Percentiles rank a stretch among this genome's conserved stretches.
Evolutionary conservation across 805 yeast species (phyloP).

Genomic region (Starmerella kuoi): DNA sequence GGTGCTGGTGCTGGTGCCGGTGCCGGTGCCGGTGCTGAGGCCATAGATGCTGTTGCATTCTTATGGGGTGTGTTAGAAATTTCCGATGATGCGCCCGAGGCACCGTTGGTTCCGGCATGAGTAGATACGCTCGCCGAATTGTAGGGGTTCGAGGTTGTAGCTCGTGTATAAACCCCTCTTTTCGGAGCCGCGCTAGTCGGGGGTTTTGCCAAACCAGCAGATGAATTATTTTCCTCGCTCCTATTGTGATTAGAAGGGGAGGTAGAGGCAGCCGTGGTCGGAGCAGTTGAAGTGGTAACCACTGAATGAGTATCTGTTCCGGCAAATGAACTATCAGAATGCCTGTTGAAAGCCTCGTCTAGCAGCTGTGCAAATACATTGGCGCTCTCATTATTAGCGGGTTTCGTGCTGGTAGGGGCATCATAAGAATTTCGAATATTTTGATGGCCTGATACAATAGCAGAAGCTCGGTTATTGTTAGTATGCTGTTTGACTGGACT

Average conservation of each 20-base stretch:
- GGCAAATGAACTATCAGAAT: background rate
- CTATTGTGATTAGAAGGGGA: background rate
- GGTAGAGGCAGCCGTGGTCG: background rate
- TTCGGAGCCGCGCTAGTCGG: background rate
- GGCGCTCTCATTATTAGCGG: constrained; percentile 4
- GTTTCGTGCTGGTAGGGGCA: background rate
- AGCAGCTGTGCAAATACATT: constrained; percentile 26
- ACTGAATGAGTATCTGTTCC: background rate
- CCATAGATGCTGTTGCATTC: background rate
- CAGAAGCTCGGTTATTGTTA: background rate
- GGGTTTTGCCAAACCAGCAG: background rate
- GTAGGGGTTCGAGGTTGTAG: background rate
- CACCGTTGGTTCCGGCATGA: background rate
- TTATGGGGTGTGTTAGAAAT: background rate
- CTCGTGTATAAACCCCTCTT: background rate
- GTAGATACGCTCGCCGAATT: too few relatives aligned
- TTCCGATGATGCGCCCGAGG: background rate
- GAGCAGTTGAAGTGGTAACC: too few relatives aligned
- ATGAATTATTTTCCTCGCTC: background rate
- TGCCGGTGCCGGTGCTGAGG: background rate
- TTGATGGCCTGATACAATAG: background rate
- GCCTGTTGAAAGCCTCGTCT: constrained; percentile 26
- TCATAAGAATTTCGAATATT: background rate
- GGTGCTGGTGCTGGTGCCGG: background rate
- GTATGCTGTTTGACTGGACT: constrained; percentile 12